Conservation (phyloP, 148 eudicot genomes). For the Drosera capensis region DNA sequence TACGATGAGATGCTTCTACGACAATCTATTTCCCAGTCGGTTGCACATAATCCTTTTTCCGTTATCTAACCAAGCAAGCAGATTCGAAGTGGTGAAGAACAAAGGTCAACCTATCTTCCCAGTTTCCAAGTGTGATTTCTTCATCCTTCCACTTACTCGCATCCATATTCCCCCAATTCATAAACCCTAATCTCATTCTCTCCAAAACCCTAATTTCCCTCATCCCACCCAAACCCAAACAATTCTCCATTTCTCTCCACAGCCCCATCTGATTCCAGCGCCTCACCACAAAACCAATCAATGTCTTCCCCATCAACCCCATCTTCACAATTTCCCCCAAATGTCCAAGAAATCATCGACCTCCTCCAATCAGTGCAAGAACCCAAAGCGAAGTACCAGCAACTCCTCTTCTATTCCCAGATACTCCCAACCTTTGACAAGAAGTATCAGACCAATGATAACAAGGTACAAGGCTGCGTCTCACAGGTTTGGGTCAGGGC, state of each 20-base stretch:
- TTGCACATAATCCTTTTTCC: no score
- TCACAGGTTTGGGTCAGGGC: slow-evolving; percentile 94
- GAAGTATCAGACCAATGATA: slow-evolving; percentile 40
- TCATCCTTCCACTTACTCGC: slow-evolving; percentile 11
- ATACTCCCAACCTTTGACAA: slow-evolving; percentile 40
- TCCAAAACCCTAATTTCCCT: slow-evolving; percentile 14
- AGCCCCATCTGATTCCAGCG: slow-evolving; percentile 47
- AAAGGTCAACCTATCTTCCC: neutral
- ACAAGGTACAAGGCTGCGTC: slow-evolving; percentile 89
- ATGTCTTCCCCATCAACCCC: slow-evolving; percentile 19
- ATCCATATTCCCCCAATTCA: no score
- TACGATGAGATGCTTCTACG: no score
- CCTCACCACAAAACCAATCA: slow-evolving; percentile 25
- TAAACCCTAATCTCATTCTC: no score
- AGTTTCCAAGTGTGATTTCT: slow-evolving; percentile 2
- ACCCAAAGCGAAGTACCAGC: slow-evolving; percentile 76
- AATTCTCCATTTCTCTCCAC: slow-evolving; percentile 14
- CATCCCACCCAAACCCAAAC: slow-evolving; percentile 17
- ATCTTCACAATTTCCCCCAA: slow-evolving; percentile 61
- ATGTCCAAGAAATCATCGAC: slow-evolving; percentile 67
- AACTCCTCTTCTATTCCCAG: slow-evolving; percentile 53
- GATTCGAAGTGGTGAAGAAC: no score
- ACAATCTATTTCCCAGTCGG: no score
- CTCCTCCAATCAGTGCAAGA: slow-evolving; percentile 57
- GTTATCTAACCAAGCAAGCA: no score